Evolutionary conservation across 129 eudicot species (phyloP), one percentile per base, ranked within the genome.

Genomic region (Rutidosis leptorrhynchoides): DNA sequence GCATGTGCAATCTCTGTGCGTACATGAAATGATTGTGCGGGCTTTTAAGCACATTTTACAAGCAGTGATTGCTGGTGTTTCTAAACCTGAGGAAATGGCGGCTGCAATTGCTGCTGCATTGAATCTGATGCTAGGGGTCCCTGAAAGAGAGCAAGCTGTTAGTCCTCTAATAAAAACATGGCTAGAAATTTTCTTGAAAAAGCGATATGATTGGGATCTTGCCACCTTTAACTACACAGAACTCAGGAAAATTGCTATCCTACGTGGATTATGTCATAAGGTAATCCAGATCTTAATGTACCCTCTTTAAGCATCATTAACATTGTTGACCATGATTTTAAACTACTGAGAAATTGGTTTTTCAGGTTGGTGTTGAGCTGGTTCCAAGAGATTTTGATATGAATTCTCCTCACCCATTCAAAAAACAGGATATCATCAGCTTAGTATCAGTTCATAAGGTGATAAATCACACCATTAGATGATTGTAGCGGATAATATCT

Each of bases 191-290:
- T 94, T 94, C 77, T 68, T 94, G 67, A 82, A 76, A 77, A 89
- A 94, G 53, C 82, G 99, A 55, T 94, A 78, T 79, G 99, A 83
- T 19, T 94, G 97, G 99, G 87, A 94, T 68, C 82, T 94, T 78
- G 73, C 77, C 84, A 85, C 74, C 66, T 79, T 77, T 69, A 84
- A 89, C 68, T 94, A 82, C 83, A 82, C 87, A 65, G 97, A 94
- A 77, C 77, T 89, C 40, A 84, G 99, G 68, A 94, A 89, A 81
- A 82, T 89, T 62, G 97, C 99, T 25, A 77, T 94, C 49, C 90
- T 94, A 37, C 99, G 97, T 77, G 99, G 99, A 65, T 75, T 94
- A 69, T 94, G 99, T 81, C 95, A 94, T 53, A 94, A 94, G 97
- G 99, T 94, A 87, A 52, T 58, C 68, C 24, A 22, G 30, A 29